phyloP scores from a whole-genome alignment of 2,329 filamentous ascomycete genomes.

The Hymenoscyphus occultus region DNA sequence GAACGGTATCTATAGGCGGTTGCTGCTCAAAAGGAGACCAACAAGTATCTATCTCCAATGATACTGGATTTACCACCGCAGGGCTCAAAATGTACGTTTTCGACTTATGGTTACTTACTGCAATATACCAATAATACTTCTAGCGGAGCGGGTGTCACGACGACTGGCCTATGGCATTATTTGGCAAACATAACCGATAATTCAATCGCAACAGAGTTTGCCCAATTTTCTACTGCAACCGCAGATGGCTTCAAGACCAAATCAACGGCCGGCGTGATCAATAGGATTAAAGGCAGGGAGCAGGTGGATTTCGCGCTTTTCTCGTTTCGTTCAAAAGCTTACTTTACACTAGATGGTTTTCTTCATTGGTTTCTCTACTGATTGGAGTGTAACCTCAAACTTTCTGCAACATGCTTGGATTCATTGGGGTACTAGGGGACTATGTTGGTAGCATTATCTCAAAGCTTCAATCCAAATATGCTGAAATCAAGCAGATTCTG shows the following conservation, averaged over 20 bases:
- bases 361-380: conserved; percentile 47
- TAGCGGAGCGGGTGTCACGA: conserved; percentile 45
- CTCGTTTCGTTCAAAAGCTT: background rate
- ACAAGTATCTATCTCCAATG: conserved; percentile 13
- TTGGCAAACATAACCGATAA: conserved; percentile 52
- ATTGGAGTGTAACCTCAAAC: conserved; percentile 49
- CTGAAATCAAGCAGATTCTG: conserved; percentile 36
- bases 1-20: conserved; percentile 36
- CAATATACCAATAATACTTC: background rate
- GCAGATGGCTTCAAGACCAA: conserved; percentile 12
- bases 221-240: conserved; percentile 35
- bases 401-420: conserved; percentile 61
- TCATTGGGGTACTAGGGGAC: conserved; percentile 57
- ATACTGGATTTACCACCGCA: conserved; percentile 50
- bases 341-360: conserved; percentile 47
- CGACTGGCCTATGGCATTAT: conserved; percentile 53
- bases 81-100: conserved; percentile 42
- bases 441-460: conserved; percentile 52
- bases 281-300: conserved; percentile 51
- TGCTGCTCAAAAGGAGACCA: conserved; percentile 46
- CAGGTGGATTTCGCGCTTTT: conserved; percentile 35
- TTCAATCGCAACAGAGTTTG: conserved; percentile 49
- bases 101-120: conserved; percentile 11
- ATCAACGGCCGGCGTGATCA: conserved; percentile 55
- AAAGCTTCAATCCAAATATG: conserved; percentile 42